Base-by-base conservation (phyloP, 139 green algal genomes). In the Chara braunii region DNA sequence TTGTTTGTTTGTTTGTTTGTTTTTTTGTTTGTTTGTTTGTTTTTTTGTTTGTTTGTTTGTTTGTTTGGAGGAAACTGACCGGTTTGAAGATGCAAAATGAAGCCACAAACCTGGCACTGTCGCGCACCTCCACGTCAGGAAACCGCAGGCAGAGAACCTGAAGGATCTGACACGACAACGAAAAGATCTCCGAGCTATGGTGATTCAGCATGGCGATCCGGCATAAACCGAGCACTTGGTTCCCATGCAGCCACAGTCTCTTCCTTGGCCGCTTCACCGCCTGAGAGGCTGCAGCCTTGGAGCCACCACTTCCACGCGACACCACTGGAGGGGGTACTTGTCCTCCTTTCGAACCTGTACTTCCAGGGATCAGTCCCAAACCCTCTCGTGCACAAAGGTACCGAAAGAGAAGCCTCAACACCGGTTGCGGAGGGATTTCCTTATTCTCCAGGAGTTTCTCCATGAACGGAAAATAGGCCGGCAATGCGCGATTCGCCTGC, bases 91-190 rank as follows among this genome's bases (percentile, higher is more conserved):
- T n/a, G n/a, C n/a, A n/a, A n/a, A n/a, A n/a, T n/a, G n/a, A n/a
- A n/a, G n/a, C n/a, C 22, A 59, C 53, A 59, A 12, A 62, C 53
- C 24, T 32, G 14, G 53, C 5, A 8, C 8, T 7, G 36, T 62
- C 53, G 29, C 23, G 24, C 5, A 62, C 53, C 53, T 62, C 53
- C 53, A 62, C 29, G 7, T 62, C 53, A 8, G 53, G 53, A 31
- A 59, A 62, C 12, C 23, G 29, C 36, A 9, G 5, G 6, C 33
- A 8, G 33, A 62, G 14, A 31, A 56, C 50, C 7, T 35, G 33
- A 6, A 62, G 8, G 12, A 62, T 7, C 8, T 6, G 8, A 7
- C 36, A 45, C 36, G 53, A 7, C 14, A 5, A 23, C 6, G 50
- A 32, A 8, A 62, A 62, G 29, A 30, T 6, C 14, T 35, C 33